phyloP scores from a whole-genome alignment of 2,329 filamentous ascomycete species.

The Colletotrichum lentis region DNA sequence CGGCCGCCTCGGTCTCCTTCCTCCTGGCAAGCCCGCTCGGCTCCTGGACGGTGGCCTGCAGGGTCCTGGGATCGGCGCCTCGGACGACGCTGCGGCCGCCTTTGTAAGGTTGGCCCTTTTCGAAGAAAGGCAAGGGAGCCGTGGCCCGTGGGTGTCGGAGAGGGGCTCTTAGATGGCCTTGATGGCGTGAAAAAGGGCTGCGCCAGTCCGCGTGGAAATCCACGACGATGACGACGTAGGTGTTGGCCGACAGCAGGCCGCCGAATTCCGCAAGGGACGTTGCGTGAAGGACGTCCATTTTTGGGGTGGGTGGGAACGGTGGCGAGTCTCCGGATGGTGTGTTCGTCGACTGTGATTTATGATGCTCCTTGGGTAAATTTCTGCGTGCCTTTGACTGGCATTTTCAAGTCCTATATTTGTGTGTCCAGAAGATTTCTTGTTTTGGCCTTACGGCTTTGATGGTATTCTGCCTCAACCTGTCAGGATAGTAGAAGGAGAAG shows the following conservation, averaged over 20 bases:
- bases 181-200: slow-evolving; percentile 67
- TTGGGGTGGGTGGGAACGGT: neutral
- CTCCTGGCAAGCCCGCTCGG: slow-evolving; percentile 42
- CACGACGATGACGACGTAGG: slow-evolving; percentile 63
- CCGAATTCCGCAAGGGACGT: slow-evolving; percentile 57
- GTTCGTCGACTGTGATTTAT: neutral
- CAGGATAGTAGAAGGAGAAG: neutral
- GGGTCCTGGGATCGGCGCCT: slow-evolving; percentile 40
- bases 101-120: slow-evolving; percentile 59
- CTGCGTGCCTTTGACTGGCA: too few species aligned
- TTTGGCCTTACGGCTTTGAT: neutral
- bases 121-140: slow-evolving; percentile 64
- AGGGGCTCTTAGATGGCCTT: slow-evolving; percentile 62
- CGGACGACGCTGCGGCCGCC: slow-evolving; percentile 49
- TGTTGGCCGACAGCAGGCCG: slow-evolving; percentile 56
- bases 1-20: slow-evolving; percentile 38
- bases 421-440: neutral
- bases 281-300: slow-evolving; percentile 51
- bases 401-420: neutral
- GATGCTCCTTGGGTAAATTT: neutral
- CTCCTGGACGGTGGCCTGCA: slow-evolving; percentile 30
- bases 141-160: slow-evolving; percentile 49
- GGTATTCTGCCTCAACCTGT: slow-evolving; percentile 6
- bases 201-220: slow-evolving; percentile 70
- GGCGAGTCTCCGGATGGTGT: neutral